Evolutionary conservation across 2,329 filamentous ascomycete genomes (phyloP), one percentile per base, ranked within the genome.

Genomic region (Decorospora gaudefroyi): DNA sequence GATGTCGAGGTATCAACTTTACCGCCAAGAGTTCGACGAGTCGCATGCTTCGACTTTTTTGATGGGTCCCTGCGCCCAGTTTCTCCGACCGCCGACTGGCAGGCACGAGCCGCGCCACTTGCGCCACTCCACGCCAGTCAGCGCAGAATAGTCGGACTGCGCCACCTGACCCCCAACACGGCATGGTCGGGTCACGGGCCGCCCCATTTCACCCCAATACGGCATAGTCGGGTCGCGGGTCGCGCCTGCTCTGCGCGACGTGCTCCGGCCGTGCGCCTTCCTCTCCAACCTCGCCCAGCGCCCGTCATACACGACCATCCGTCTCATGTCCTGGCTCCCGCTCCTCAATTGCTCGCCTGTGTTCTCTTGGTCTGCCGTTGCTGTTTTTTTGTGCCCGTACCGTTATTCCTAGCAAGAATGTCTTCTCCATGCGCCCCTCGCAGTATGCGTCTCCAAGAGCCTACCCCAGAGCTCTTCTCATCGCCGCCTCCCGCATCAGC

Each of bases 401-500:
- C n/a, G 27, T 27, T 38, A 17, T 17, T 50, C 30, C 27, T 31
- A 43, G 40, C 15, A 46, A 42, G n/a, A 18, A 64, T 64, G 57
- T 67, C 62, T 17, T 65, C 64, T 15, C 63, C 60, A 5, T 62
- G 53, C 40, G 46, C 57, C 28, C 30, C 49, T 38, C 55, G 53
- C 47, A 49, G 51, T 39, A 49, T 47, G 47, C 53, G 59, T 31
- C 49, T 61, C 39, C 53, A 55, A 41, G 59, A 73, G 61, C 61
- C 59, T 54, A 49, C 68, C 56, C 57, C 62, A 22, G 64, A 67
- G 25, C 46, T 71, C 64, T 64, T 67, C 45, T 61, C 62, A n/a
- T 72, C 70, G 33, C 69, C 72, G 40, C 68, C 70, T 30, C 64
- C 64, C 49, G 49, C 57, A 29, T 50, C 71, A 18, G 29, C 51